phyloP scores from a whole-genome alignment of 805 yeast species.

The Candida lessepsii region DNA sequence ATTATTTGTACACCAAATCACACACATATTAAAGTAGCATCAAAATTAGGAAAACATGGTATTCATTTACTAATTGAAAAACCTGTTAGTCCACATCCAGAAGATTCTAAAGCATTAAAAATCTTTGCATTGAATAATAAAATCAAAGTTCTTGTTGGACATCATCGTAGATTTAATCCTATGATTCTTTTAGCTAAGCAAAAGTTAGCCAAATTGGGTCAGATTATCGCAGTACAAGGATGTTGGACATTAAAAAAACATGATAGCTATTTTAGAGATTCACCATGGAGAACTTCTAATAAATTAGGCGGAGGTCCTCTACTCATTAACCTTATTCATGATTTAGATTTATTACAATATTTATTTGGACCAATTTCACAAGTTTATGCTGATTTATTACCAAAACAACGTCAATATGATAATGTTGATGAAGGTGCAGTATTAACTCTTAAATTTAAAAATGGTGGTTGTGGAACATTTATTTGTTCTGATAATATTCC shows the following conservation, averaged over 20 bases:
- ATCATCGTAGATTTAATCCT: slow-evolving; percentile 42
- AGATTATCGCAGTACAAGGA: slow-evolving; percentile 37
- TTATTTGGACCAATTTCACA: slow-evolving; percentile 38
- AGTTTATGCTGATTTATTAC: slow-evolving; percentile 36
- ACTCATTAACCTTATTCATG: slow-evolving; percentile 39
- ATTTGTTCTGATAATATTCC: slow-evolving; percentile 38
- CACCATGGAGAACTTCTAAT: slow-evolving; percentile 32
- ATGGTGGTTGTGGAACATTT: slow-evolving; percentile 37
- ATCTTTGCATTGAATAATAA: slow-evolving; percentile 21
- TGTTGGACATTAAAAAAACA: slow-evolving; percentile 38
- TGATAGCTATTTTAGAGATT: slow-evolving; percentile 29
- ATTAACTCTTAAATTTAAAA: slow-evolving; percentile 29
- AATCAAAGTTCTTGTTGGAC: slow-evolving; percentile 37
- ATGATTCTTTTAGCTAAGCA: slow-evolving; percentile 34
- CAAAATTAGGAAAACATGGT: slow-evolving; percentile 31
- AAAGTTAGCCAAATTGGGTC: slow-evolving; percentile 27
- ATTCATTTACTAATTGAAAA: slow-evolving; percentile 38
- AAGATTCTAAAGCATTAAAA: slow-evolving; percentile 30
- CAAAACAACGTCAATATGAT: slow-evolving; percentile 28
- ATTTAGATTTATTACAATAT: slow-evolving; percentile 36
- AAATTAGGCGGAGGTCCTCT: slow-evolving; percentile 36
- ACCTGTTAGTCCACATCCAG: slow-evolving; percentile 32
- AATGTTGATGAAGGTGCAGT: slow-evolving; percentile 42
- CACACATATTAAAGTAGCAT: slow-evolving; percentile 33
- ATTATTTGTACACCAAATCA: slow-evolving; percentile 41